Base-by-base conservation (phyloP, 202 grass and related monocot species). In the Zoysia matrella region DNA sequence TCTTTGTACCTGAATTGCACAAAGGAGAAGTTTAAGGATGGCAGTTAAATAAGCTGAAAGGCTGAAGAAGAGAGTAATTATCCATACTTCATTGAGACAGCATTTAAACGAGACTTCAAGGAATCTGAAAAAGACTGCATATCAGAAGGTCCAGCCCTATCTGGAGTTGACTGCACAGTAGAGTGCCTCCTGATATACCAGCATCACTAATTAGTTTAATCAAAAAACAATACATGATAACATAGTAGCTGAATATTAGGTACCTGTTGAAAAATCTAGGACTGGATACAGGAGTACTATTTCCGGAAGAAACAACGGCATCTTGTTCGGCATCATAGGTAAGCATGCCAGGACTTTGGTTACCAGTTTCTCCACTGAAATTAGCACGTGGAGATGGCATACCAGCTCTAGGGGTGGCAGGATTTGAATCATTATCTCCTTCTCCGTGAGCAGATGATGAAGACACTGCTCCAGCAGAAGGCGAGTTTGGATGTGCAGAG, bases 41-140 rank as follows among this genome's bases (percentile, higher is more conserved):
- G 52, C 47, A 39, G 22, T 41, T 64, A 56, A 80, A 73, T 73
- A 62, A 42, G 63, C 1, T 61, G 1, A 2, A 93, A 80, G 22
- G 51, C 68, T 71, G 14, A 69, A 44, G 66, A 67, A 13, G 65
- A 76, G 67, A 80, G 51, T 55, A 65, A 82, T 15, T 15, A 39
- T 81, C 3, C 79, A 45, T 94, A 99, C 97, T 92, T 99, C 79
- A 74, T 92, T 65, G 97, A 99, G 72, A 93, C 89, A 55, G 97
- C 78, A 86, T 93, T 94, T 70, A 99, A 47, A 69, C 93, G 91
- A 47, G 88, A 99, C 66, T 93, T 94, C 30, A 99, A 46, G 68
- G 97, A 90, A 75, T 99, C 97, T 45, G 97, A 99, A 52, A 99
- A 92, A 67, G 87, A 88, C 68, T 96, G 92, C 45, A 92, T 15